Conservation (phyloP, 2,329 filamentous ascomycete genomes). For the Colletotrichum shisoi region DNA sequence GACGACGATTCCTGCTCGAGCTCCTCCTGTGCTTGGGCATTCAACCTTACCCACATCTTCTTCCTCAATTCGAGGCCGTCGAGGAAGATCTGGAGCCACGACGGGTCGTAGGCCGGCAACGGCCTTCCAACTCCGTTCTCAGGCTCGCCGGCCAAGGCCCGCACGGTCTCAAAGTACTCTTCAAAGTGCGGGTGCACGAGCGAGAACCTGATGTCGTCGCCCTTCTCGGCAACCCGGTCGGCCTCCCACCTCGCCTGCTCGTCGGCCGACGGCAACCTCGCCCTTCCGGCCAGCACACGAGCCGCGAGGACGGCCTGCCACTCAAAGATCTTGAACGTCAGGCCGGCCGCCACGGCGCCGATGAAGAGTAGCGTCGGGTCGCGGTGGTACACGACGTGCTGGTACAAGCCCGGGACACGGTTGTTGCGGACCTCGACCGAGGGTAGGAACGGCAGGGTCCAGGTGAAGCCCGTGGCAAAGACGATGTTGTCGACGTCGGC, state of each 20-base stretch:
- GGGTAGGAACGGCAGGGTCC: slow-evolving; percentile 69
- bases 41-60: slow-evolving; percentile 64
- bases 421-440: slow-evolving; percentile 62
- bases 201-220: slow-evolving; percentile 65
- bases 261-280: slow-evolving; percentile 56
- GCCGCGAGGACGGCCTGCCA: slow-evolving; percentile 72
- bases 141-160: slow-evolving; percentile 58
- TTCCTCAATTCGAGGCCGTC: slow-evolving; percentile 64
- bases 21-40: slow-evolving; percentile 45
- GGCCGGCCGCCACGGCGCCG: slow-evolving; percentile 63
- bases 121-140: slow-evolving; percentile 53
- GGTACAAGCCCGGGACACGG: slow-evolving; percentile 63
- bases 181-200: slow-evolving; percentile 69
- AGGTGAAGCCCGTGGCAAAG: slow-evolving; percentile 72
- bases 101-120: slow-evolving; percentile 55
- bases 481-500: slow-evolving; percentile 67
- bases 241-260: slow-evolving; percentile 66
- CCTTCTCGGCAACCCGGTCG: slow-evolving; percentile 60
- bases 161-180: slow-evolving; percentile 68
- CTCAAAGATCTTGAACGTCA: slow-evolving; percentile 75
- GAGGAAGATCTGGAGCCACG: slow-evolving; percentile 61
- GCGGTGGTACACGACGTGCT: slow-evolving; percentile 63
- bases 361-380: slow-evolving; percentile 66
- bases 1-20: background rate
- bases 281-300: slow-evolving; percentile 63